Evolutionary conservation across 768 basidiomycete species (phyloP).

Genomic region (Rhodotorula taiwanensis): DNA sequence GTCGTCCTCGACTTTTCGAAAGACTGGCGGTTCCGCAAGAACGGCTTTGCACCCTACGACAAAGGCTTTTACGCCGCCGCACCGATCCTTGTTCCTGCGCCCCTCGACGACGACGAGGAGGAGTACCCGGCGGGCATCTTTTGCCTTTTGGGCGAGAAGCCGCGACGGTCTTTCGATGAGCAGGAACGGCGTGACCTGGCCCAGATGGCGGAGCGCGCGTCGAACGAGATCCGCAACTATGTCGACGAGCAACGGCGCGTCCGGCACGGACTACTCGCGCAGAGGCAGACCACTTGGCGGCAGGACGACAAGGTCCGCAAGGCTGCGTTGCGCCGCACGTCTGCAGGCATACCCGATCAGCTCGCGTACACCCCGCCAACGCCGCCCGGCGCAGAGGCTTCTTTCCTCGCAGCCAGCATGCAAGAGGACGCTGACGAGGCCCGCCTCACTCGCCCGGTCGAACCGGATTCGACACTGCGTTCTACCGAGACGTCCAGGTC

Average conservation of each 20-base stretch:
- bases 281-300: no score
- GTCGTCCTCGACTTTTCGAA: conserved; percentile 28
- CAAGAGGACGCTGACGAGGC: no score
- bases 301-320: no score
- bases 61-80: conserved; percentile 33
- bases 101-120: conserved; percentile 24
- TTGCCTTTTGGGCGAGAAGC: conserved; percentile 28
- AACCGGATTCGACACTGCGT: no score
- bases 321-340: background rate
- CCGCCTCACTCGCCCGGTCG: no score
- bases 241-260: background rate
- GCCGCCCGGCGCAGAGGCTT: no score
- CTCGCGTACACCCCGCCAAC: no score
- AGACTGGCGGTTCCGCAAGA: conserved; percentile 31
- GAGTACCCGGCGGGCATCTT: conserved; percentile 21
- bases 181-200: conserved; percentile 21
- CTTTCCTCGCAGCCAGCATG: no score
- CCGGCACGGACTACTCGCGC: background rate
- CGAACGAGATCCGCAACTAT: conserved; percentile 19
- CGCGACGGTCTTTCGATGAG: conserved; percentile 2
- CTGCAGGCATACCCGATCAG: no score
- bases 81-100: conserved; percentile 25
- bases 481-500: no score
- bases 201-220: conserved; percentile 21
- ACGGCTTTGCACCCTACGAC: conserved; percentile 20